Percentiles rank a stretch among this genome's conserved stretches.
phyloP scores from a whole-genome alignment of 2,329 filamentous ascomycete species.

The Stachybotrys elegans region DNA sequence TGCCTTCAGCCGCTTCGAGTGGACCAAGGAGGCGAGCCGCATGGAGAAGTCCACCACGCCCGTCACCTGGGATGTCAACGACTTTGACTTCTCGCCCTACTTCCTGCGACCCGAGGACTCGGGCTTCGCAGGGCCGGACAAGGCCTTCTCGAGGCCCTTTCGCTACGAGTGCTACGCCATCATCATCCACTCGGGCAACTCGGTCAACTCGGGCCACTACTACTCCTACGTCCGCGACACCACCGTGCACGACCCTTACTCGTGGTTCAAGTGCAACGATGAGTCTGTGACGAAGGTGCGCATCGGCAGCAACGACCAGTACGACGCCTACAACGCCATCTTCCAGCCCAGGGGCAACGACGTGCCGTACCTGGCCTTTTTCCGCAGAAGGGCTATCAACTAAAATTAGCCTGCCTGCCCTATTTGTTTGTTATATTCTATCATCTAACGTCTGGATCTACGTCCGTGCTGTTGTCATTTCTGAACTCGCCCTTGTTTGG shows the following conservation, averaged over 20 bases:
- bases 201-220: slow-evolving; percentile 73
- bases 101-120: slow-evolving; percentile 31
- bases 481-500: too few relatives aligned
- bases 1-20: slow-evolving; percentile 60
- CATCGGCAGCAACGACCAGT: slow-evolving; percentile 29
- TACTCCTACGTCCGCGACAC: slow-evolving; percentile 63
- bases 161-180: slow-evolving; percentile 84
- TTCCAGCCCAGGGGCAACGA: slow-evolving; percentile 30
- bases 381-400: slow-evolving; percentile 29
- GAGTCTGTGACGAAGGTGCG: slow-evolving; percentile 32
- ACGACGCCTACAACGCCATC: slow-evolving; percentile 31
- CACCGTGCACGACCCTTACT: slow-evolving; percentile 34
- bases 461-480: too few relatives aligned
- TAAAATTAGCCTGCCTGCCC: too few relatives aligned
- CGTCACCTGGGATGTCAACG: slow-evolving; percentile 71
- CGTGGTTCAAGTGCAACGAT: slow-evolving; percentile 49
- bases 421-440: too few relatives aligned
- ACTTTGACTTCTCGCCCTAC: slow-evolving; percentile 50
- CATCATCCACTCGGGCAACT: slow-evolving; percentile 67
- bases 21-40: slow-evolving; percentile 31
- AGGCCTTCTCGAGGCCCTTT: slow-evolving; percentile 51
- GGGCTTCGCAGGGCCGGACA: slow-evolving; percentile 24
- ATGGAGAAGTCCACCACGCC: slow-evolving; percentile 67
- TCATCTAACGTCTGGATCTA: too few relatives aligned
- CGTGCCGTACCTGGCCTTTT: slow-evolving; percentile 45